Base-by-base conservation (phyloP, 2,329 filamentous ascomycete genomes). In the Phyllosticta capitalensis region DNA sequence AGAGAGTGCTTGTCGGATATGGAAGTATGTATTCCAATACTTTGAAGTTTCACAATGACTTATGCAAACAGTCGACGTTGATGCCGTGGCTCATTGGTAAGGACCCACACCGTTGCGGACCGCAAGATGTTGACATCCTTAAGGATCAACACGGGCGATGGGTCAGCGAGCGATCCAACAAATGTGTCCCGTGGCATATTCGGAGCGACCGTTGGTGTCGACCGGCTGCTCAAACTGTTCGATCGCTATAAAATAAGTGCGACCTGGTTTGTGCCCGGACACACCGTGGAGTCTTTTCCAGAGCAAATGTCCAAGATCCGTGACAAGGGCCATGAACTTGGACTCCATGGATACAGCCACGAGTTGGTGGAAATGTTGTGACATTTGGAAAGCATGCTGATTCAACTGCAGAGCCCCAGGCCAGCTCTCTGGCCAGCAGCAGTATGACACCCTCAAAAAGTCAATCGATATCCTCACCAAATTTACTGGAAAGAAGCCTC, bases 281-380 rank as follows among this genome's bases (percentile, higher is more conserved):
- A 77, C 62, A 68, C 76, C 2, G 65, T 81, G 5, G 77, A 79
- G 58, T 76, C 74, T 0, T 78, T 81, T 65, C 80, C 78, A 0
- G 70, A 72, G 22, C 77, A 77, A 65, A 70, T 80, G 56, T 76
- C 73, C 30, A 76, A 74, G 66, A 69, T 77, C 33, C 64, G 72
- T 5, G 74, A 76, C 59, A 67, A 67, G 5, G 75, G 74, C 1
- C 75, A 78, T 60, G 75, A 76, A 57, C 69, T 78, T 9, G 74
- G 71, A 2, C 65, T 76, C 17, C 70, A 77, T 63, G 74, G 67
- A 20, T 74, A 75, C 62, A 74, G 70, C 19, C 70, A 76, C 63
- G 74, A 78, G 59, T 72, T 69, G 45, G 67, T 74, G 22, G 9
- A 26, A 12, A 45, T 62, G 62, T 26, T 51, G 62, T 14, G 54